A percentile compares a stretch with the other conserved stretches of the same genome.
Evolutionary conservation across 2,329 filamentous ascomycete species (phyloP).

Genomic region (Hypoxylon sp.): DNA sequence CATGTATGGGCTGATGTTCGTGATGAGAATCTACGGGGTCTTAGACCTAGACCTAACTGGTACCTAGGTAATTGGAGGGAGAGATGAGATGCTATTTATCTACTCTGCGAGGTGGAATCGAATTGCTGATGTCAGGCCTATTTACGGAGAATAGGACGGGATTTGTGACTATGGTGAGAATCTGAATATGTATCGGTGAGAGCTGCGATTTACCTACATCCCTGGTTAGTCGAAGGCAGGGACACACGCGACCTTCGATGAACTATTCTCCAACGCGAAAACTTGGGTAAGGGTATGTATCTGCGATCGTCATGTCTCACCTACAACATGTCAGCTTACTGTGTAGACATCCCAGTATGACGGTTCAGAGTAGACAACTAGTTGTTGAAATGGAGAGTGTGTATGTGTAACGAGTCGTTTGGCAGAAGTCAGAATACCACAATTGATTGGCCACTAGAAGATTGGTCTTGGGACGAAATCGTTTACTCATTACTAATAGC

Average conservation of each 20-base stretch:
- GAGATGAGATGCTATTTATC: not conserved
- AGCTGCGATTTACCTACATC: not conserved
- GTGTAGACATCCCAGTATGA: not conserved
- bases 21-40: not conserved
- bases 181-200: conserved; percentile 22
- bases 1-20: conserved; percentile 7
- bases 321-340: conserved; percentile 16
- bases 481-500: conserved; percentile 6
- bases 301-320: not conserved
- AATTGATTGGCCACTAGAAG: not conserved
- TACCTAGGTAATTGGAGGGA: not conserved
- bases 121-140: not conserved
- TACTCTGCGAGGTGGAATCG: not conserved
- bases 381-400: conserved; percentile 1
- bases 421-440: not conserved
- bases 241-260: not conserved
- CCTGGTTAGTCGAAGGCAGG: not conserved
- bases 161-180: not conserved
- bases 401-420: not conserved
- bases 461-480: conserved; percentile 7
- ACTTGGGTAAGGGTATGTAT: not conserved
- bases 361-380: not conserved
- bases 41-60: not conserved
- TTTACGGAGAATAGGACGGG: not conserved
- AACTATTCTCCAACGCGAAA: conserved; percentile 5